These are phyloP conservation scores for Rhodotorula sp. DNA, from an alignment of 1,284 basidiomycete genomes.

Conservation along the genomic window DNA sequence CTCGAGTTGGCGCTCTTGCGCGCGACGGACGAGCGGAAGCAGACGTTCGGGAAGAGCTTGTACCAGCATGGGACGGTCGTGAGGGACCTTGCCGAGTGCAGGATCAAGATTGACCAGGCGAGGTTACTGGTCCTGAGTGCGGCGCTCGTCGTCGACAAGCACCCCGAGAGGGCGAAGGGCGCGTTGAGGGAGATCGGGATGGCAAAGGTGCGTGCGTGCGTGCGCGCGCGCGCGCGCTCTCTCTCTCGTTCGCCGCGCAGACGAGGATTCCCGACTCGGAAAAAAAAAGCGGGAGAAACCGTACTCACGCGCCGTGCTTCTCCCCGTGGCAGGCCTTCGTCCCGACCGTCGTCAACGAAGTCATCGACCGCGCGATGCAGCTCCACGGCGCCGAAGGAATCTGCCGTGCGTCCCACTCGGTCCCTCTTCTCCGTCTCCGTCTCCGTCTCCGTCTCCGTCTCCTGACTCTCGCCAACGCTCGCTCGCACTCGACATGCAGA, in stretches of 20 bases:
- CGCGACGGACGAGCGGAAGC: constrained; percentile 84
- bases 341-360: constrained; percentile 77
- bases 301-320: neutral
- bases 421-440: too few species aligned
- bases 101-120: constrained; percentile 87
- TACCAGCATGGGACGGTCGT: constrained; percentile 89
- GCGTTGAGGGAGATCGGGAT: constrained; percentile 96
- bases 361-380: constrained; percentile 94
- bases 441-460: neutral
- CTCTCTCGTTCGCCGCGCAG: too few species aligned
- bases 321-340: constrained; percentile 71
- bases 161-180: constrained; percentile 73
- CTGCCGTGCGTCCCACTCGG: constrained; percentile 52
- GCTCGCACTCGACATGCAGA: constrained; percentile 46
- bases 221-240: neutral
- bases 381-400: constrained; percentile 91
- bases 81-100: constrained; percentile 82
- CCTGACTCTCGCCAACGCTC: neutral
- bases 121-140: constrained; percentile 86
- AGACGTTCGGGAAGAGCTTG: constrained; percentile 90
- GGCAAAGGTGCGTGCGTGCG: constrained; percentile 74
- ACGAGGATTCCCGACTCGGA: neutral
- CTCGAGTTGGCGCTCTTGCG: constrained; percentile 84
- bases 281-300: too few species aligned
- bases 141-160: constrained; percentile 56